Percentiles rank a stretch among this genome's conserved stretches.
phyloP scores from a whole-genome alignment of 352 stramenopile species.

The Elongisporangium anandrum region DNA sequence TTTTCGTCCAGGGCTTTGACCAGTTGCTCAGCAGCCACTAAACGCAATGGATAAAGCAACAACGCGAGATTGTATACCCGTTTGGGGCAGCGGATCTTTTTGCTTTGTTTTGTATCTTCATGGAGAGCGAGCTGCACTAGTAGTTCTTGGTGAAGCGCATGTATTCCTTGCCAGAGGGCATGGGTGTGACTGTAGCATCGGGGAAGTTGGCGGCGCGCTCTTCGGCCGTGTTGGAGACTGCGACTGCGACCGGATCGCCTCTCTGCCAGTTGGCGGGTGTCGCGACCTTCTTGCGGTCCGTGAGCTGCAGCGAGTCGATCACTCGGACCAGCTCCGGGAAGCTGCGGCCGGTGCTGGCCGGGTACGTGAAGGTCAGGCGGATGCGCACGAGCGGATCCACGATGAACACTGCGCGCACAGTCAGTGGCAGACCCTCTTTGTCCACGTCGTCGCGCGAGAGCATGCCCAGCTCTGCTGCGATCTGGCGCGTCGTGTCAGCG shows the following conservation, averaged over 20 bases:
- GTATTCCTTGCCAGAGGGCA: slow-evolving; percentile 76
- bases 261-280: slow-evolving; percentile 76
- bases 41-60: background rate
- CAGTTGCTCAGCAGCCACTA: slow-evolving; percentile 27
- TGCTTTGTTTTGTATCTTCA: background rate
- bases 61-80: background rate
- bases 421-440: slow-evolving; percentile 72
- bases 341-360: slow-evolving; percentile 89
- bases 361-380: slow-evolving; percentile 90
- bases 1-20: slow-evolving; percentile 54
- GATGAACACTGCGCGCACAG: slow-evolving; percentile 91
- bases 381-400: slow-evolving; percentile 89
- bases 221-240: slow-evolving; percentile 43
- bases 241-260: slow-evolving; percentile 65
- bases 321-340: slow-evolving; percentile 92
- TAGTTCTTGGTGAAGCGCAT: slow-evolving; percentile 63
- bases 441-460: slow-evolving; percentile 81
- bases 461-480: slow-evolving; percentile 86
- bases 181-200: slow-evolving; percentile 45
- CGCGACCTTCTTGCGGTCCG: slow-evolving; percentile 36
- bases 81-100: background rate
- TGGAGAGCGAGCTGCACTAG: background rate
- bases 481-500: slow-evolving; percentile 70
- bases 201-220: slow-evolving; percentile 62
- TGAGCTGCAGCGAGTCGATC: slow-evolving; percentile 86